phyloP scores from a whole-genome alignment of 805 yeast species.

The Metschnikowia picachoensis region DNA sequence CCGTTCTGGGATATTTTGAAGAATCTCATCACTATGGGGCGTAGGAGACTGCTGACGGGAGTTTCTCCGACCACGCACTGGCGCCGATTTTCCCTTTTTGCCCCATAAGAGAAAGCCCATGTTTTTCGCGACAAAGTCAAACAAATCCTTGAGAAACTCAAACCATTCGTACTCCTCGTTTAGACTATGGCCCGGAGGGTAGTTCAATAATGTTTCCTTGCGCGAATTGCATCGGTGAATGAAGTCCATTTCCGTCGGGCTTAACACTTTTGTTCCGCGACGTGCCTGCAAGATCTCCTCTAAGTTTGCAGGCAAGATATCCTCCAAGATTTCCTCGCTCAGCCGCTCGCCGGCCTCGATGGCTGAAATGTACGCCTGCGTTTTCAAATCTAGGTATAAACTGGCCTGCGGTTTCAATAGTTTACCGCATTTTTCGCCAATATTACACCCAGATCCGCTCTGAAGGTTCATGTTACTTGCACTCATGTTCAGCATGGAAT shows the following conservation, averaged over 20 bases:
- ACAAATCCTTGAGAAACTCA: slow-evolving; percentile 70
- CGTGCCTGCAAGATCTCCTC: slow-evolving; percentile 43
- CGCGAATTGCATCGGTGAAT: slow-evolving; percentile 69
- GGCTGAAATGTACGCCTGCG: slow-evolving; percentile 93
- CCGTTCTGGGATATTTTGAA: slow-evolving; percentile 4
- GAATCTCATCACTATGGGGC: slow-evolving; percentile 18
- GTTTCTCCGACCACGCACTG: slow-evolving; percentile 1
- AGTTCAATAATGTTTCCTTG: slow-evolving; percentile 53
- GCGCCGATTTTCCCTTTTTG: slow-evolving; percentile 33
- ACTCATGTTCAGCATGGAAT: slow-evolving; percentile 35
- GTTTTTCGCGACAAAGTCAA: slow-evolving; percentile 73
- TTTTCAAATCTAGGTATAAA: slow-evolving; percentile 79
- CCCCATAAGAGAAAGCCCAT: slow-evolving; percentile 75
- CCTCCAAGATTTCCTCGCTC: slow-evolving; percentile 63
- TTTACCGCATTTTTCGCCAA: slow-evolving; percentile 47
- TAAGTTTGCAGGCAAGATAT: slow-evolving; percentile 67
- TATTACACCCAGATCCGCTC: slow-evolving; percentile 30
- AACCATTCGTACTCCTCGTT: slow-evolving; percentile 82
- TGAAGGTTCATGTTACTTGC: slow-evolving; percentile 30
- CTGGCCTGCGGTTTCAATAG: slow-evolving; percentile 78
- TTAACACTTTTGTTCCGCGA: slow-evolving; percentile 39
- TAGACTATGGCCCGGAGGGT: slow-evolving; percentile 47
- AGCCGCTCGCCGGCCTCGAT: slow-evolving; percentile 61
- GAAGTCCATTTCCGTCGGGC: slow-evolving; percentile 80
- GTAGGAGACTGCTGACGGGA: slow-evolving; percentile 4